Base-by-base conservation (phyloP, 768 basidiomycete genomes). In the Phanerodontia chrysosporium region DNA sequence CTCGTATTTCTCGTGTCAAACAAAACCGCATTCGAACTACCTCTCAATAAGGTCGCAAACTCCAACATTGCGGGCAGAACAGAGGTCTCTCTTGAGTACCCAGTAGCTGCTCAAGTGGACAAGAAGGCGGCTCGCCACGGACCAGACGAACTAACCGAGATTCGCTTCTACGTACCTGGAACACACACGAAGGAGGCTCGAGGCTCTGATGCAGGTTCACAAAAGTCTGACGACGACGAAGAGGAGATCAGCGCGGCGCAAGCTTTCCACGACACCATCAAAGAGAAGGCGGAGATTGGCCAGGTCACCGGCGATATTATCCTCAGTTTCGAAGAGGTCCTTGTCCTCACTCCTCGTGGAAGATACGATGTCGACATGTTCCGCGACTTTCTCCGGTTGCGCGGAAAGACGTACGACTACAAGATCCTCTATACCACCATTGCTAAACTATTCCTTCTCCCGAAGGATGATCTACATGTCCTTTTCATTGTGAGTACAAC, bases 341-440 rank as follows among this genome's bases (percentile, higher is more conserved):
- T 95, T 24, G 93, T 98, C 4, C 79, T 95, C 46, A 98, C 97
- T 0, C 97, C 97, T 60, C 87, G 96, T 80, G 95, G 96, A 55
- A 87, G 94, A 56, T 97, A 95, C 72, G 95, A 98, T 67, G 89
- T 99, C 75, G 97, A 98, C 75, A 94, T 99, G 90, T 98, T 92
- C 79, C 86, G 86, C 25, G 91, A 92, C 55, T 98, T 95, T 77
- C 73, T 99, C 69, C 87, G 97, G 45, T 76, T 98, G 30, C 89
- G 95, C n/a, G 97, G 97, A 54, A 97, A 98, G 75, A 98, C 95
- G 1, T 98, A 98, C 74, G 97, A 99, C 73, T 99, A 99, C 81
- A 95, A 98, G 75, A 92, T 99, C 58, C 79, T 92, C 24, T 97
- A 95, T 74, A 80, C 83, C 36, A 90, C 89, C 62, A 92, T 99